Evolutionary conservation across 306 rosid genomes (phyloP).

Genomic region (Boehmeria nivea): DNA sequence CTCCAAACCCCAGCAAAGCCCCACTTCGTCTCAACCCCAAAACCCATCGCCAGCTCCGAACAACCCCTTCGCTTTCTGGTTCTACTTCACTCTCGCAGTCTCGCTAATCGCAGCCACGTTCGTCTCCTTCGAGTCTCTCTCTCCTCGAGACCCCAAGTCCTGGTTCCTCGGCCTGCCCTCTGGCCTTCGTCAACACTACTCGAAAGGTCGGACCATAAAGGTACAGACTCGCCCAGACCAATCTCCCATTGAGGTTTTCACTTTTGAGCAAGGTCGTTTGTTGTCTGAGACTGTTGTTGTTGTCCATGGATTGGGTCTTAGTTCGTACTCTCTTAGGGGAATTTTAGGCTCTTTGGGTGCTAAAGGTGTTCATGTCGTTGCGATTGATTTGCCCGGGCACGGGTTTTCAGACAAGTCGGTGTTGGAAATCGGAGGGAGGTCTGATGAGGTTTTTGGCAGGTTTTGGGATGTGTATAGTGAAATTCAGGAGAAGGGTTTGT

Average conservation of each 20-base stretch:
- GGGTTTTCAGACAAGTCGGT: constrained; percentile 78
- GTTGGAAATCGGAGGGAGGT: constrained; percentile 39
- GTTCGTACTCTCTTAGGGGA: constrained; percentile 62
- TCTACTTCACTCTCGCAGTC: constrained; percentile 62
- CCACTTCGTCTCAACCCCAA: constrained; percentile 23
- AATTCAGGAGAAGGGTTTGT: constrained; percentile 74
- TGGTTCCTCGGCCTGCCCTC: constrained; percentile 72
- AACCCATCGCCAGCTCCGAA: constrained; percentile 10
- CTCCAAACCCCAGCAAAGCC: constrained; percentile 12
- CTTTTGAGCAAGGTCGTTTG: constrained; percentile 34
- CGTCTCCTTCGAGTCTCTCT: constrained; percentile 40
- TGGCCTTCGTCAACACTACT: constrained; percentile 68
- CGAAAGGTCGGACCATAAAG: constrained; percentile 69
- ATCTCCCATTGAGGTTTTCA: constrained; percentile 58
- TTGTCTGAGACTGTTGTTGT: constrained; percentile 50
- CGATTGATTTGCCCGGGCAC: constrained; percentile 77
- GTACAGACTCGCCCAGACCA: constrained; percentile 50
- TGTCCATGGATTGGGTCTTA: constrained; percentile 66
- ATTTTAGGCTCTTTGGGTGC: constrained; percentile 35
- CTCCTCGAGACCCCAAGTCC: constrained; percentile 56
- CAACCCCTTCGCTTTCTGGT: constrained; percentile 70
- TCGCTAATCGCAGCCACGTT: constrained; percentile 49
- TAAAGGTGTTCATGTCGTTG: constrained; percentile 48
- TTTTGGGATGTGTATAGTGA: constrained; percentile 56
- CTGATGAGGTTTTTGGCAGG: constrained; percentile 60